Base-by-base conservation (phyloP, 2,329 filamentous ascomycete species). In the Nemania sp. region DNA sequence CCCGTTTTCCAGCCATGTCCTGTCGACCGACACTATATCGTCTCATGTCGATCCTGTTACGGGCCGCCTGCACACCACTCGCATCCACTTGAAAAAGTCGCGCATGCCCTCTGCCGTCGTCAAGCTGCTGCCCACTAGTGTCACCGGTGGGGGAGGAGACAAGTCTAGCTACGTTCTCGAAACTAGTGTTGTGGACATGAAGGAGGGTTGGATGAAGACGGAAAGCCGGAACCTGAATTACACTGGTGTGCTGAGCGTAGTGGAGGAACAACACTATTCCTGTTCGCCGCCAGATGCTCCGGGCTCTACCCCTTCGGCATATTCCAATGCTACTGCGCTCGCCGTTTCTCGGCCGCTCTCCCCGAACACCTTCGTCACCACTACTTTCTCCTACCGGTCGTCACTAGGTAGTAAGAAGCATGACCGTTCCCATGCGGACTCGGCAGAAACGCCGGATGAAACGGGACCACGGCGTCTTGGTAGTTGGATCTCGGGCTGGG, bases 161-260 rank as follows among this genome's bases (percentile, higher is more conserved):
- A 92, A 91, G 79, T 91, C 93, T 54, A 90, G 88, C 63, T 96
- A 93, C 78, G 92, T 96, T 63, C 87, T 96, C 45, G 93, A 96
- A 81, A 92, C 88, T 32, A 93, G 90, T 73, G 86, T 93, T 8
- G 90, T 96, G 27, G 92, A 95, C 78, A 89, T 94, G 69, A 89
- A 88, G 68, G 88, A 94, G 76, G 92, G 92, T 53, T 93, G 91
- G 89, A 94, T 96, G 92, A 87, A 88, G 77, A 93, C 92, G 0
- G 92, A 95, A 81, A 93, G 90, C 75, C 87, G 89, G 71, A 96
- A 96, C 75, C 84, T 96, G 61, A 93, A 95, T 80, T 95, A 92
- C 81, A 93, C 92, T 5, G 91, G 92, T 67, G 90, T 96, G 20
- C 81, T 96, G 45, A 92, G 89, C 55, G 92, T 96, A 13, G 84